Evolutionary conservation across 208 protist genomes (phyloP).

Genomic region (Giardia muris): DNA sequence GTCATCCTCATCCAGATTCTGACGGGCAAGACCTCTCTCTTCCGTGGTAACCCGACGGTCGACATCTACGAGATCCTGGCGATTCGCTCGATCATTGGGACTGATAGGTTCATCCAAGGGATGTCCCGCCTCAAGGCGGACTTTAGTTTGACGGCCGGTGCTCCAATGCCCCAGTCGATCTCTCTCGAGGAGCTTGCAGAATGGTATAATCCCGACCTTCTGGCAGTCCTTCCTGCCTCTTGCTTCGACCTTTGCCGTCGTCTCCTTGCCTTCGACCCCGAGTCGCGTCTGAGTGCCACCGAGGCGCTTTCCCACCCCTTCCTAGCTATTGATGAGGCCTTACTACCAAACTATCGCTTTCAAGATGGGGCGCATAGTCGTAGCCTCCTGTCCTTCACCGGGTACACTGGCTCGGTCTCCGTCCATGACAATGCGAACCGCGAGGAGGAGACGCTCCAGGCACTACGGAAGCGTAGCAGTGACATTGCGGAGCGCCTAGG

Average conservation of each 20-base stretch:
- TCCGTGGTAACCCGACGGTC: conserved; percentile 11
- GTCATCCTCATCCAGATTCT: conserved; percentile 28
- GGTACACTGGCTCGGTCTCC: background rate
- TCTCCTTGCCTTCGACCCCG: conserved; percentile 2
- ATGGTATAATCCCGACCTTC: conserved; percentile 30
- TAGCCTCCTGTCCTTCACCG: background rate
- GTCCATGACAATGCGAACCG: background rate
- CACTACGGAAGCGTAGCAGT: background rate
- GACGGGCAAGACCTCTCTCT: conserved; percentile 29
- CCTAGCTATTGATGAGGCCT: background rate
- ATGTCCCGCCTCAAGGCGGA: conserved; percentile 8
- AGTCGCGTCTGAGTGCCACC: conserved; percentile 4
- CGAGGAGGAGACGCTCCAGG: background rate
- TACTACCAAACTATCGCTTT: conserved; percentile 15
- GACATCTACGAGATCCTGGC: conserved; percentile 26
- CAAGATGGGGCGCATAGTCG: background rate
- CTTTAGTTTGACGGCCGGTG: conserved; percentile 4
- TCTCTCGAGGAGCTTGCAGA: background rate
- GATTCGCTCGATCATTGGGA: conserved; percentile 9
- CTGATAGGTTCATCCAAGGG: conserved; percentile 14
- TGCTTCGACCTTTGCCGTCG: conserved; percentile 1
- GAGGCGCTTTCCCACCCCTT: conserved; percentile 11
- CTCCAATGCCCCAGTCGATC: background rate
- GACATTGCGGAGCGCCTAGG: background rate
- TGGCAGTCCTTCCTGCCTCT: conserved; percentile 16